phyloP scores from a whole-genome alignment of 176 grass and related monocot genomes.

The Saccharum officinarum region DNA sequence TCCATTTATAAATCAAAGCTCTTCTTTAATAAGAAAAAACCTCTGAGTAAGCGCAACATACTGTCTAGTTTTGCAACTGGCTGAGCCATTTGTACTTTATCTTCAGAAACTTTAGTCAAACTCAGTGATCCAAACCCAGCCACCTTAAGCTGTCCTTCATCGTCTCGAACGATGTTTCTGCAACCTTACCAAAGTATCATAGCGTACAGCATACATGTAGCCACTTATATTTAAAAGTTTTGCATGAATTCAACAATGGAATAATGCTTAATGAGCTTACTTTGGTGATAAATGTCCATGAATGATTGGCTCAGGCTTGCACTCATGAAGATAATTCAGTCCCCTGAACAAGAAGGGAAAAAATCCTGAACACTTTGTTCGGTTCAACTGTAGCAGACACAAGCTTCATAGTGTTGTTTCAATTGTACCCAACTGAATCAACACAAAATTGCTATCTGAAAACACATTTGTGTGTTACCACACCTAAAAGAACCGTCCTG shows the following conservation, averaged over 20 bases:
- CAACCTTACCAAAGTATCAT: constrained; percentile 85
- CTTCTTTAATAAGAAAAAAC: not conserved
- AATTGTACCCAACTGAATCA: constrained; percentile 20
- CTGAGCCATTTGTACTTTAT: constrained; percentile 63
- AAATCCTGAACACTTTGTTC: not conserved
- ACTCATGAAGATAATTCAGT: constrained; percentile 95
- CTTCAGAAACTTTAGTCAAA: constrained; percentile 60
- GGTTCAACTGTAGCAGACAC: not conserved
- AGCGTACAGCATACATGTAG: constrained; percentile 54
- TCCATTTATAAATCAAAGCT: not conserved
- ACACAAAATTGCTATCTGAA: constrained; percentile 14
- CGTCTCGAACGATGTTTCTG: constrained; percentile 92
- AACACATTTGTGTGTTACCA: not conserved
- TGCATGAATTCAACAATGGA: constrained; percentile 19
- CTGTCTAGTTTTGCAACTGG: constrained; percentile 51
- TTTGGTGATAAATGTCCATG: constrained; percentile 80
- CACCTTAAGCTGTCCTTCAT: constrained; percentile 92
- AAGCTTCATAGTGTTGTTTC: constrained; percentile 7
- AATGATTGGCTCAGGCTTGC: constrained; percentile 94
- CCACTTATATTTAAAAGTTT: constrained; percentile 34
- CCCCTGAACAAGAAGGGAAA: constrained; percentile 59
- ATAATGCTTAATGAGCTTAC: constrained; percentile 60
- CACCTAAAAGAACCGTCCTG: constrained; percentile 5
- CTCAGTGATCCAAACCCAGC: constrained; percentile 75
- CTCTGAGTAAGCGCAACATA: constrained; percentile 48